Evolutionary conservation across 805 yeast genomes (phyloP).

Genomic region (Metschnikowia gruessii): DNA sequence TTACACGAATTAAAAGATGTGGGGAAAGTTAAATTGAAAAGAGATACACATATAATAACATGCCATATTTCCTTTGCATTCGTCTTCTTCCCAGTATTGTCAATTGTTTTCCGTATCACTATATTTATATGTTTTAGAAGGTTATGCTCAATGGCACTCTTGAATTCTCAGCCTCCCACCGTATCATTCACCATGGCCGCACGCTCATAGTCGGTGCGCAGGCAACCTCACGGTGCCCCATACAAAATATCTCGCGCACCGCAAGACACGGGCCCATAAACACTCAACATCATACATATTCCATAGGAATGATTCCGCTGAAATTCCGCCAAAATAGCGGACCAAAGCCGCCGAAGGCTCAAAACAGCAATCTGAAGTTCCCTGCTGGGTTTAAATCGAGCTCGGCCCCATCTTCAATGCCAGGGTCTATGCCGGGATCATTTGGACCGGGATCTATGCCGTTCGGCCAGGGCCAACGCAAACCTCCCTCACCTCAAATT

Average conservation of each 20-base stretch:
- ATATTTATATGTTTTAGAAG: too few relatives aligned
- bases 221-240: neutral
- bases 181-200: too few relatives aligned
- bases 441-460: neutral
- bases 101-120: too few relatives aligned
- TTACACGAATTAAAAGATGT: too few relatives aligned
- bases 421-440: slow-evolving; percentile 6
- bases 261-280: neutral
- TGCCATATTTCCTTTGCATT: too few relatives aligned
- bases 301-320: slow-evolving; percentile 14
- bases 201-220: too few relatives aligned
- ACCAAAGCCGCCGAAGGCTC: slow-evolving; percentile 2
- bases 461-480: slow-evolving; percentile 1
- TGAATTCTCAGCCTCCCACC: too few relatives aligned
- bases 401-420: neutral
- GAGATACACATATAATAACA: too few relatives aligned
- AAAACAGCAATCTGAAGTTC: neutral
- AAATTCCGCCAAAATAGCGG: slow-evolving; percentile 11
- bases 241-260: slow-evolving; percentile 1
- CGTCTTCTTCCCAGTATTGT: too few relatives aligned
- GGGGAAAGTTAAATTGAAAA: too few relatives aligned
- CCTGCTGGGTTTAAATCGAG: slow-evolving; percentile 2
- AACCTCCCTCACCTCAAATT: slow-evolving; percentile 1
- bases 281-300: neutral
- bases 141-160: neutral